Conservation (phyloP, 179 eudicot genomes). For the Sideroxylon spinosum region DNA sequence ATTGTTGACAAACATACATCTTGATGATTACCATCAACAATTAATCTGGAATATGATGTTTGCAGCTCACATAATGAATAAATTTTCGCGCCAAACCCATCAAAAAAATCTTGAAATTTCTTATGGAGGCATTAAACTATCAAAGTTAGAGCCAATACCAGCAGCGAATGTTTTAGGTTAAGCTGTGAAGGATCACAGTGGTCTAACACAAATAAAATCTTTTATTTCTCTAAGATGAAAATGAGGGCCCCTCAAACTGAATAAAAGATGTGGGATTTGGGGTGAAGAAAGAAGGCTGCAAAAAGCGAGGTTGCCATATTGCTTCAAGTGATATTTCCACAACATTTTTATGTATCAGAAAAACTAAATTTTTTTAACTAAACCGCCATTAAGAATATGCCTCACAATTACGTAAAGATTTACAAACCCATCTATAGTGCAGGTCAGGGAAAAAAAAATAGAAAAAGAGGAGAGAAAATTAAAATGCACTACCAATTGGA, state of each 20-base stretch:
- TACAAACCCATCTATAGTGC: too few species aligned
- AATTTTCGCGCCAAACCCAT: background rate
- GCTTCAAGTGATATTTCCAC: background rate
- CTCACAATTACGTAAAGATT: too few species aligned
- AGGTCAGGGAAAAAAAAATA: too few species aligned
- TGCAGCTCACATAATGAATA: background rate
- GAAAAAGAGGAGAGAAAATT: too few species aligned
- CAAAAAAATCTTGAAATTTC: background rate
- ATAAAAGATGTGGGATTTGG: background rate
- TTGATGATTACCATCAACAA: background rate
- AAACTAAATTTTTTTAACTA: too few species aligned
- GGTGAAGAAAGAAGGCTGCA: background rate
- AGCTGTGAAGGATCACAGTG: background rate
- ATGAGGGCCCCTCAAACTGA: background rate
- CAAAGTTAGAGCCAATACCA: background rate
- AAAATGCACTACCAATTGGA: too few species aligned
- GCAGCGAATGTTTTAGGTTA: background rate
- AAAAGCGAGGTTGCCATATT: background rate
- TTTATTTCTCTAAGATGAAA: background rate
- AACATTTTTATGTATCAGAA: background rate
- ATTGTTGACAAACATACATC: background rate
- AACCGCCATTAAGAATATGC: too few species aligned
- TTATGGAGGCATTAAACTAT: background rate
- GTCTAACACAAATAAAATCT: background rate
- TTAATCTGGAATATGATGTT: background rate